Base-by-base conservation (phyloP, 176 grass and related monocot genomes). In the Hordeum marinum region DNA sequence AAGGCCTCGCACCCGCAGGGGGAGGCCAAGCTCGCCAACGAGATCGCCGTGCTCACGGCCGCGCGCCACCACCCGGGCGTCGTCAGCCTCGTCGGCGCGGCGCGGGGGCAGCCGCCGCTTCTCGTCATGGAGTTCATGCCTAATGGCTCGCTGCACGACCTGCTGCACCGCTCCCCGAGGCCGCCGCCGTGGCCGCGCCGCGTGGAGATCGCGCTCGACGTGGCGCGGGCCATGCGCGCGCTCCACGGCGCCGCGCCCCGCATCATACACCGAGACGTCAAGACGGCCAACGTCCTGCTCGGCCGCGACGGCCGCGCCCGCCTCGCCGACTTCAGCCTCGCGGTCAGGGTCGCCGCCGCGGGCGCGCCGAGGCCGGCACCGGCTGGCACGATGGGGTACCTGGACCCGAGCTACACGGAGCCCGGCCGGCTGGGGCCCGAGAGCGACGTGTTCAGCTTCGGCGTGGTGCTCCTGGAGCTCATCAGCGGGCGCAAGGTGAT, bases 371-470 rank as follows among this genome's bases (percentile, higher is more conserved):
- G 18, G 43, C 34, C 85, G 15, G 82, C 61, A 32, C 95, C 96
- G 1, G 96, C 96, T 0, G 96, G 96, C 39, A 98, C 96, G n/a
- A 95, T 98, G 61, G 96, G 93, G 41, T 98, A 95, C 93, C 83
- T 98, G n/a, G 96, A 98, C 90, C 96, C 96, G 34, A 74, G 88
- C 45, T 98, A 98, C 86, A 90, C 93, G 11, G 93, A 98, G 80
- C 86, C 96, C 0, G 87, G 78, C 0, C 50, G 87, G 14, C 82
- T 95, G 11, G 93, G 93, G 21, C 96, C 93, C 0, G 84, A 90
- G 81, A 98, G 85, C 83, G 96, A 98, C 69, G 96, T 98, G 86
- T 98, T 94, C 77, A 98, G 96, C 91, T 95, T 98, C 82, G 96
- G 96, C 26, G 91, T 95, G 37, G 88, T 98, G 61, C 82, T 95